Base-by-base conservation (phyloP, 2,329 filamentous ascomycete species). In the Blumeriella jaapii region DNA sequence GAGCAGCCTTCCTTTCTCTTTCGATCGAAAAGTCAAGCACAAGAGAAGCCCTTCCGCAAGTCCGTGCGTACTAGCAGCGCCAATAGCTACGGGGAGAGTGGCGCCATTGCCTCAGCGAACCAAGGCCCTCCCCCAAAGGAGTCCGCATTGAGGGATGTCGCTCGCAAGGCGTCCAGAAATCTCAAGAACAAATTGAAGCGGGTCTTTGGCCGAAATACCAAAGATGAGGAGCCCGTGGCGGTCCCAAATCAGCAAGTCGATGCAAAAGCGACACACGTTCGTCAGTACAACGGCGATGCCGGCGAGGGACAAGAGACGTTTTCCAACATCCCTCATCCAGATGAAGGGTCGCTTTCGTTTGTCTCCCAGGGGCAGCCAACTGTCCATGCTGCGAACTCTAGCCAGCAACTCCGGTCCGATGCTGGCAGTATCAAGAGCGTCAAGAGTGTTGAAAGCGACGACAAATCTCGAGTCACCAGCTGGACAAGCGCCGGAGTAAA, bases 391-490 rank as follows among this genome's bases (percentile, higher is more conserved):
- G 59, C 66, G 1, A 58, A 63, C 3, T 64, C 62, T 0, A 58
- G 55, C 22, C 62, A 68, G 29, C 59, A 64, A 36, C 52, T 70
- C 28, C 61, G 58, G 32, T 74, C 71, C 6, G 64, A 66, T 22
- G 61, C 67, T 45, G 71, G 69, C 1, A 76, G 73, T 41, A 46
- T 74, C 4, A 68, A 68, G 40, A 74, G 65, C 40, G 44, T 68
- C 2, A 47, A 45, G 14, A 64, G 59, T 34, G n/a, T n/a, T n/a
- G 60, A 62, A 5, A 10, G 46, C 28, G 67, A 71, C 24, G 67
- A 73, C 13, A 70, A 62, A 44, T 80, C 75, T n/a, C 61, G 78
- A 14, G 71, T 82, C 32, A 82, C 78, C 2, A 85, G 79, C 54
- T 84, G 80, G 80, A 70, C 69, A 4, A 72, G 74, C 41, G 81